These are phyloP conservation scores for Claviceps purpurea DNA, from an alignment of 2,329 filamentous ascomycete species.

Conservation along the genomic window DNA sequence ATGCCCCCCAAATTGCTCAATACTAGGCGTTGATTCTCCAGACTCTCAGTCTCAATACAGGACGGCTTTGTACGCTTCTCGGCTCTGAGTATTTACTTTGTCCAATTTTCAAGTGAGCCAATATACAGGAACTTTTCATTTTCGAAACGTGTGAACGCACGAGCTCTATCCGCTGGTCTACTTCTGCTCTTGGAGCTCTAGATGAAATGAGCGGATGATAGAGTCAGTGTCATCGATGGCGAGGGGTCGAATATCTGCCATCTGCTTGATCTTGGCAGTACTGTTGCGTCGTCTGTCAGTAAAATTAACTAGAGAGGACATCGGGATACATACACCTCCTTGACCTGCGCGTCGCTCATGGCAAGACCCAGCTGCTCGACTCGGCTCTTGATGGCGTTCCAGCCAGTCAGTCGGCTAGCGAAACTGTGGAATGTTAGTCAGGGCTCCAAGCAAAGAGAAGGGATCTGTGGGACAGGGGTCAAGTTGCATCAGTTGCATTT, in stretches of 20 bases:
- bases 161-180: not conserved
- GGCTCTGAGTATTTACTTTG: not conserved
- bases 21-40: too few relatives aligned
- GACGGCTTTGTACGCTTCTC: too few relatives aligned
- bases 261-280: conserved; percentile 68
- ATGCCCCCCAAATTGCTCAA: too few relatives aligned
- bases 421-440: not conserved
- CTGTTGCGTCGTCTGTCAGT: conserved; percentile 17
- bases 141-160: not conserved
- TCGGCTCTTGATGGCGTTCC: conserved; percentile 91
- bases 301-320: not conserved
- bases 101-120: not conserved
- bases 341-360: conserved; percentile 20
- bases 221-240: conserved; percentile 82
- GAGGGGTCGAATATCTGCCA: conserved; percentile 75
- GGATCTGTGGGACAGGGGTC: not conserved
- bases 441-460: too few relatives aligned
- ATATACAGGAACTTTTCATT: not conserved
- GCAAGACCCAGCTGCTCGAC: conserved; percentile 68
- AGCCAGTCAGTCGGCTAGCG: conserved; percentile 51
- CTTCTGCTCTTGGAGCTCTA: conserved; percentile 16
- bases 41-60: not conserved
- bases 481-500: not conserved
- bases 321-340: conserved; percentile 17
- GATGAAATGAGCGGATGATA: conserved; percentile 71